Evolutionary conservation across 306 rosid genomes (phyloP).

Genomic region (Sophora flavescens): DNA sequence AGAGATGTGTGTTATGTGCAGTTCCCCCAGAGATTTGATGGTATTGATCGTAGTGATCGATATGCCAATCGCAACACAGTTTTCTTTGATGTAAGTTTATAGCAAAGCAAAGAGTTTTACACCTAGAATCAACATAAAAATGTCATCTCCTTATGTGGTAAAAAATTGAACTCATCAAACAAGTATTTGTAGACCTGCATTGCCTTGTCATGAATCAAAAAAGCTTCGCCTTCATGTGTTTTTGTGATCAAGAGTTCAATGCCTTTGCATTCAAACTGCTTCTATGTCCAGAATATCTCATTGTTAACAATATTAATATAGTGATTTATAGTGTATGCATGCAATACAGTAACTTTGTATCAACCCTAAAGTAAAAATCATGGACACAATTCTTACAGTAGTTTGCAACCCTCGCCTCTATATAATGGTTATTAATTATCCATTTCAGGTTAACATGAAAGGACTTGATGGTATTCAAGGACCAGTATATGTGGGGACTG

Average conservation of each 20-base stretch:
- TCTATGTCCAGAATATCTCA: slow-evolving; percentile 25
- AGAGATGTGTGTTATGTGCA: slow-evolving; percentile 87
- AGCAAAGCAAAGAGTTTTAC: slow-evolving; percentile 6
- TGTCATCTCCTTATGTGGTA: slow-evolving; percentile 7
- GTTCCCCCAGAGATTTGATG: slow-evolving; percentile 99
- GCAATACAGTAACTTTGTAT: neutral
- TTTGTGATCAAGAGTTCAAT: slow-evolving; percentile 35
- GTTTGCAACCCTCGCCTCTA: slow-evolving; percentile 8
- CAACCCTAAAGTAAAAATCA: slow-evolving; percentile 22
- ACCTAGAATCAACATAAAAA: neutral
- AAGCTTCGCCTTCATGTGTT: neutral
- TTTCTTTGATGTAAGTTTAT: slow-evolving; percentile 94
- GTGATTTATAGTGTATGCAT: neutral
- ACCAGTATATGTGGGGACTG: slow-evolving; percentile 97
- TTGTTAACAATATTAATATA: neutral
- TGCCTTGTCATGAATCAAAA: neutral
- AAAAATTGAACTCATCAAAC: slow-evolving; percentile 14
- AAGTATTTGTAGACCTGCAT: slow-evolving; percentile 5
- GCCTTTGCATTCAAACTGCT: neutral
- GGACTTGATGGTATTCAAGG: slow-evolving; percentile 99
- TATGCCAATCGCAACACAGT: slow-evolving; percentile 96
- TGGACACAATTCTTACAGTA: neutral
- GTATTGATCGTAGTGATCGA: slow-evolving; percentile 98
- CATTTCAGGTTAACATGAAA: slow-evolving; percentile 94
- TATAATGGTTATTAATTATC: slow-evolving; percentile 38